A percentile compares a stretch with the other conserved stretches of the same genome.
Conservation (phyloP, 202 grass and related monocot species). For the Dendrocalamus latiflorus region DNA sequence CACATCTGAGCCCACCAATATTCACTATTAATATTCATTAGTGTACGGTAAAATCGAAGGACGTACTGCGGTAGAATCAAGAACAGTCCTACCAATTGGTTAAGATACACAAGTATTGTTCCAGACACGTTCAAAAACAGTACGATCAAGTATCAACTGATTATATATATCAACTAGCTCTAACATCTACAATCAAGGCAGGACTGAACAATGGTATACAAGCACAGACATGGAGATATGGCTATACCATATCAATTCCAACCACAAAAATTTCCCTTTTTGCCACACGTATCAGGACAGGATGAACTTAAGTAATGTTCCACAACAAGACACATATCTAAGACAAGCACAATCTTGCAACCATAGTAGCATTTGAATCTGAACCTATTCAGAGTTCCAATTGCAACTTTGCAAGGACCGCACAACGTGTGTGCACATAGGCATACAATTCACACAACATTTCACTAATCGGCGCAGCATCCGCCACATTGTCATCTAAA, state of each 20-base stretch:
- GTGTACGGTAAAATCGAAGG: background rate
- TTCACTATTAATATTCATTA: constrained; percentile 11
- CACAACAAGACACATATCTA: background rate
- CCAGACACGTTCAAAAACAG: background rate
- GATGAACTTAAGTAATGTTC: background rate
- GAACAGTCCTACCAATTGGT: constrained; percentile 3
- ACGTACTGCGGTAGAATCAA: constrained; percentile 5
- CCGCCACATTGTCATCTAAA: constrained; percentile 18
- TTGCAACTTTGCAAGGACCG: background rate
- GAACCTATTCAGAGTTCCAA: background rate
- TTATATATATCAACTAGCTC: background rate
- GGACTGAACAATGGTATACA: constrained; percentile 1
- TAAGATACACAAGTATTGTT: constrained; percentile 3
- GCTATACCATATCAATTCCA: background rate
- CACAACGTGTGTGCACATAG: background rate
- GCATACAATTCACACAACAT: background rate
- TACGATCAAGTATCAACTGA: background rate
- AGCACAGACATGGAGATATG: background rate
- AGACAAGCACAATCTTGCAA: background rate
- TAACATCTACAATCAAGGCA: constrained; percentile 10
- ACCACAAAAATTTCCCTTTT: background rate
- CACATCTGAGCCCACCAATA: constrained; percentile 21
- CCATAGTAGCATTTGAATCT: background rate
- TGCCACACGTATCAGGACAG: constrained; percentile 1
- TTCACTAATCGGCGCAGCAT: constrained; percentile 10